Percentiles rank a stretch among this genome's conserved stretches.
Evolutionary conservation across 2,329 filamentous ascomycete species (phyloP).

Genomic region (Sclerotinia borealis): DNA sequence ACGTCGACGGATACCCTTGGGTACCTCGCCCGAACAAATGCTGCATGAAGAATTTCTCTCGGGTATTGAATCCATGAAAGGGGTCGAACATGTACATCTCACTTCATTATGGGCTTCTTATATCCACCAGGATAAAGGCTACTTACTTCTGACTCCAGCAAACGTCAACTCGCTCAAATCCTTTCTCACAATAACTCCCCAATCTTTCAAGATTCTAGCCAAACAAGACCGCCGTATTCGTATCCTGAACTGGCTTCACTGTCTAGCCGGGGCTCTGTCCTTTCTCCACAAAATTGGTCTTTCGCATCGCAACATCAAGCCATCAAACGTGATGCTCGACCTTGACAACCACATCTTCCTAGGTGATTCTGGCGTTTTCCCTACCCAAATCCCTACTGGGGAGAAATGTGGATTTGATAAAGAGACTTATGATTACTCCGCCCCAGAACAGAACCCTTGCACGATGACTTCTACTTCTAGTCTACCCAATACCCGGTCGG

Average conservation of each 20-base stretch:
- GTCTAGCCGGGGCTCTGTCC: slow-evolving; percentile 59
- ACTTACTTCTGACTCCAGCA: slow-evolving; percentile 60
- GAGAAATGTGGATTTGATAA: slow-evolving; percentile 53
- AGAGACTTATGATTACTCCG: slow-evolving; percentile 66
- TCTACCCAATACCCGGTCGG: neutral
- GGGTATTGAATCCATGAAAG: slow-evolving; percentile 53
- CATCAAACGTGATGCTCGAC: slow-evolving; percentile 64
- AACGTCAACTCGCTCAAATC: slow-evolving; percentile 61
- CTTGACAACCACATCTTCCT: slow-evolving; percentile 61
- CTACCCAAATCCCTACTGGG: slow-evolving; percentile 36
- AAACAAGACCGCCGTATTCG: slow-evolving; percentile 54
- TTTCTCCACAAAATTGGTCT: slow-evolving; percentile 60
- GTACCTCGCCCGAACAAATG: slow-evolving; percentile 40
- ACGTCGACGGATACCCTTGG: slow-evolving; percentile 52
- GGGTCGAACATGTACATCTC: slow-evolving; percentile 61
- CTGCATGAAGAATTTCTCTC: slow-evolving; percentile 50
- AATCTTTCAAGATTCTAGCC: slow-evolving; percentile 54
- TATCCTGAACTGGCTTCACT: slow-evolving; percentile 69
- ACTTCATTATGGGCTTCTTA: slow-evolving; percentile 69
- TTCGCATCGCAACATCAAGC: slow-evolving; percentile 63
- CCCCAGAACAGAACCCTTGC: slow-evolving; percentile 50
- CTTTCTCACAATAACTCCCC: slow-evolving; percentile 58
- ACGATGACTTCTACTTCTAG: slow-evolving; percentile 30
- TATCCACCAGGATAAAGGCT: slow-evolving; percentile 55
- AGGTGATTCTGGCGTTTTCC: slow-evolving; percentile 52